Percentiles rank a stretch among this genome's conserved stretches.
These are phyloP conservation scores for Trametes cingulata DNA, from an alignment of 768 basidiomycete genomes.

Conservation along the genomic window DNA sequence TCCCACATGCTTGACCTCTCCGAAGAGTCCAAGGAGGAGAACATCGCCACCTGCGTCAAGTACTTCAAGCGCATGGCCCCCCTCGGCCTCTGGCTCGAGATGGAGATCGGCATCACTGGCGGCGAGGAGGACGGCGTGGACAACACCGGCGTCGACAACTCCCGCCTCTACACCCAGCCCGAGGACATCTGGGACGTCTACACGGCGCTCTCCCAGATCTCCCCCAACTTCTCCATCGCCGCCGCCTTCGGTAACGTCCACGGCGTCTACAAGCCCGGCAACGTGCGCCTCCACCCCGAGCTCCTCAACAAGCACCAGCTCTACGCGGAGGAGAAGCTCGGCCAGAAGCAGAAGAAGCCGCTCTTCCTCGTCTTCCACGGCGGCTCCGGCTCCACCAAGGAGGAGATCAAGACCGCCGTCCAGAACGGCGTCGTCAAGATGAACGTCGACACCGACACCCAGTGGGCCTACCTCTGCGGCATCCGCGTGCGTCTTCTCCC, in stretches of 20 bases:
- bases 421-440: slow-evolving; percentile 95
- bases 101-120: slow-evolving; percentile 99
- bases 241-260: slow-evolving; percentile 99
- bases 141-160: slow-evolving; percentile 94
- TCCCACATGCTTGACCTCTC: slow-evolving; percentile 99
- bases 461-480: slow-evolving; percentile 83
- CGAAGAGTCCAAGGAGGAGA: slow-evolving; percentile 88
- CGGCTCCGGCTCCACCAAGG: slow-evolving; percentile 95
- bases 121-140: slow-evolving; percentile 99
- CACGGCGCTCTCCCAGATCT: slow-evolving; percentile 76
- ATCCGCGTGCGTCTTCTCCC: slow-evolving; percentile 56
- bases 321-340: slow-evolving; percentile 68
- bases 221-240: slow-evolving; percentile 95
- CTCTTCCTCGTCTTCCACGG: slow-evolving; percentile 99
- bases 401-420: slow-evolving; percentile 94
- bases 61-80: slow-evolving; percentile 97
- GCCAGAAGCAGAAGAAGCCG: slow-evolving; percentile 67
- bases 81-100: slow-evolving; percentile 95
- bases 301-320: slow-evolving; percentile 90
- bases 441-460: slow-evolving; percentile 89
- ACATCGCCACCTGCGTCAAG: slow-evolving; percentile 89
- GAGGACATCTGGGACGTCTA: slow-evolving; percentile 94
- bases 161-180: slow-evolving; percentile 94
- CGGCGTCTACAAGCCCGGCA: slow-evolving; percentile 99
- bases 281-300: slow-evolving; percentile 91